A percentile compares a stretch with the other conserved stretches of the same genome.
These are phyloP conservation scores for Hermanozyma aechmeae DNA, from an alignment of 805 yeast species.

Conservation along the genomic window DNA sequence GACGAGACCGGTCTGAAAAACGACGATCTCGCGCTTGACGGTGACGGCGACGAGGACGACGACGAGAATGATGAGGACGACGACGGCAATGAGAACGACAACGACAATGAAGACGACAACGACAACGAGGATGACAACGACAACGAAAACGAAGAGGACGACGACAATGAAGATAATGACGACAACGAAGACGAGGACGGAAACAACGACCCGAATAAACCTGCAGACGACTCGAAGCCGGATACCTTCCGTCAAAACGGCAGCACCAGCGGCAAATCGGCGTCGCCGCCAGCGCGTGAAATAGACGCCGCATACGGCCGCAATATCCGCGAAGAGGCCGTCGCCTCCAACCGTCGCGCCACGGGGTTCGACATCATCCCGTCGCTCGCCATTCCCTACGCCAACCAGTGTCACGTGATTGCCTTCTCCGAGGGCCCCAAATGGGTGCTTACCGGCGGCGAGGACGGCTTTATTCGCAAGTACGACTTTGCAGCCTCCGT, in stretches of 20 bases:
- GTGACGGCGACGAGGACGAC: slow-evolving; percentile 15
- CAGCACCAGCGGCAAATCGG: neutral
- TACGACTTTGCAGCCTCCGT: slow-evolving; percentile 80
- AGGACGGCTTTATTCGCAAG: slow-evolving; percentile 87
- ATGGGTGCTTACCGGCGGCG: slow-evolving; percentile 91
- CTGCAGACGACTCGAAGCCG: slow-evolving; percentile 1
- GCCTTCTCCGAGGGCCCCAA: slow-evolving; percentile 73
- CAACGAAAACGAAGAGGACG: slow-evolving; percentile 1
- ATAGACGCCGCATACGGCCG: neutral
- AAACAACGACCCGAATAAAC: neutral
- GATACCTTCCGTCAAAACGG: neutral
- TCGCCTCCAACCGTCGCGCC: slow-evolving; percentile 40
- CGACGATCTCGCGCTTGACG: neutral
- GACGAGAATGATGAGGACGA: slow-evolving; percentile 14
- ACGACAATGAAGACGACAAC: slow-evolving; percentile 4
- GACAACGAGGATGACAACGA: slow-evolving; percentile 3
- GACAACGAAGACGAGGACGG: slow-evolving; percentile 1
- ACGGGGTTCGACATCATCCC: slow-evolving; percentile 67
- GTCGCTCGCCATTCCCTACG: slow-evolving; percentile 78
- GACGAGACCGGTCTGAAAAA: slow-evolving; percentile 1
- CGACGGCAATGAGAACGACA: slow-evolving; percentile 12
- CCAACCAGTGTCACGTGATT: slow-evolving; percentile 67
- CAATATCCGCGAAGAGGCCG: slow-evolving; percentile 14
- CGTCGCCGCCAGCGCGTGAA: neutral
- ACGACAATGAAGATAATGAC: slow-evolving; percentile 1